Percentiles rank a stretch among this genome's conserved stretches.
phyloP scores from a whole-genome alignment of 2,329 filamentous ascomycete genomes.

The Xylaria sp. region DNA sequence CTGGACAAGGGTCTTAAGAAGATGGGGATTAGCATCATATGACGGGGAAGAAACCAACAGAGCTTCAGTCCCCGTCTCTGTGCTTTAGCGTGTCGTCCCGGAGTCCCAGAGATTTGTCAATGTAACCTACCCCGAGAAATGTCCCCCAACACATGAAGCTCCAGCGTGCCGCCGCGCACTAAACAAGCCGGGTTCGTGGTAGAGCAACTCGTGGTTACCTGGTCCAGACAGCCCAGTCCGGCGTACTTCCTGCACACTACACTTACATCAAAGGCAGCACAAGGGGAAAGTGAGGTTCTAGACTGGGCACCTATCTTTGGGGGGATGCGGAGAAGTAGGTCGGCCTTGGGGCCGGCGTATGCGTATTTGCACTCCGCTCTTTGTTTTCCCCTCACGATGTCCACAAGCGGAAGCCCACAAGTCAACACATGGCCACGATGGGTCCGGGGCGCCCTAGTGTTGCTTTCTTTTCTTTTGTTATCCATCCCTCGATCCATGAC shows the following conservation, averaged over 20 bases:
- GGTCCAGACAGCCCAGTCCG: too few relatives aligned
- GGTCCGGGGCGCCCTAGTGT: slow-evolving; percentile 8
- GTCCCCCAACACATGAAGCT: slow-evolving; percentile 2
- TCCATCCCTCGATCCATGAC: slow-evolving; percentile 9
- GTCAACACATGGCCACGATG: slow-evolving; percentile 18
- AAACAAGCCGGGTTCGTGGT: background rate
- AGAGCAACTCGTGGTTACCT: too few relatives aligned
- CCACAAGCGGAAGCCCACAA: background rate
- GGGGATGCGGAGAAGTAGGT: slow-evolving; percentile 30
- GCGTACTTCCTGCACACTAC: too few relatives aligned
- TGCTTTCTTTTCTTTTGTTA: slow-evolving; percentile 20
- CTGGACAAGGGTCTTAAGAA: slow-evolving; percentile 10
- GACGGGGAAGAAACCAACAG: slow-evolving; percentile 11
- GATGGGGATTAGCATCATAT: slow-evolving; percentile 20
- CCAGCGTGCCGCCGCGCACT: too few relatives aligned
- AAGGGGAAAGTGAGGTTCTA: too few relatives aligned
- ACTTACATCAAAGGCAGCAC: too few relatives aligned
- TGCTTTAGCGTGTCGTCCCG: background rate
- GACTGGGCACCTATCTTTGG: background rate
- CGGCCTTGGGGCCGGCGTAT: background rate
- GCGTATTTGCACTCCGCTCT: background rate
- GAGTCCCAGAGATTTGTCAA: slow-evolving; percentile 24
- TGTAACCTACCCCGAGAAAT: slow-evolving; percentile 27
- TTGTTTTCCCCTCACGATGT: background rate
- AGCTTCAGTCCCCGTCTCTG: background rate